These are phyloP conservation scores for Xylaria scruposa DNA, from an alignment of 495 filamentous ascomycete species.

Conservation along the genomic window DNA sequence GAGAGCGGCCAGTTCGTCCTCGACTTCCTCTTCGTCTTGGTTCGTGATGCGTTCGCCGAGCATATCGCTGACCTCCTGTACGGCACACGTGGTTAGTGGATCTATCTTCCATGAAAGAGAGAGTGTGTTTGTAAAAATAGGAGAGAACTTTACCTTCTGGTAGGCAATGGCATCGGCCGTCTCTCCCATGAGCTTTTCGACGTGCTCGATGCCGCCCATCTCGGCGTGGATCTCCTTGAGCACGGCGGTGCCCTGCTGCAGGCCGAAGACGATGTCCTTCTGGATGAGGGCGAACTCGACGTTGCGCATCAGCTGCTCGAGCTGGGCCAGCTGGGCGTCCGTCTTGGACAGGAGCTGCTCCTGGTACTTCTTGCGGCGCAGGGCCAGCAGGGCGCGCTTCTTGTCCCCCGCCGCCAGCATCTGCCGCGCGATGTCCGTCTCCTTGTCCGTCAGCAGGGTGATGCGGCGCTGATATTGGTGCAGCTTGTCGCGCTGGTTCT, in stretches of 20 bases:
- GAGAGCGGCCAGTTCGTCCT: slow-evolving; percentile 87
- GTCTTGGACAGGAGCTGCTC: slow-evolving; percentile 89
- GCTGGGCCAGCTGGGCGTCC: slow-evolving; percentile 84
- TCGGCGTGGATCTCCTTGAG: slow-evolving; percentile 89
- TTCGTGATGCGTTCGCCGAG: slow-evolving; percentile 83
- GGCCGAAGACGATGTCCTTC: slow-evolving; percentile 90
- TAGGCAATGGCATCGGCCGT: slow-evolving; percentile 86
- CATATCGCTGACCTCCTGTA: slow-evolving; percentile 88
- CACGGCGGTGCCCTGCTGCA: slow-evolving; percentile 90
- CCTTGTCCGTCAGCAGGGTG: slow-evolving; percentile 77
- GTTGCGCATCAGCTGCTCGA: slow-evolving; percentile 81
- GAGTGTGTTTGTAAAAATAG: background rate
- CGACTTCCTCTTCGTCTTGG: slow-evolving; percentile 96
- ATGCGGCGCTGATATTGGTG: slow-evolving; percentile 93
- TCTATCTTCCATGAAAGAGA: background rate
- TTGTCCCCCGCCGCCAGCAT: slow-evolving; percentile 79
- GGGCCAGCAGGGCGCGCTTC: slow-evolving; percentile 80
- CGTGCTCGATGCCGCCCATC: slow-evolving; percentile 93
- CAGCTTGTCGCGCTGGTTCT: slow-evolving; percentile 95
- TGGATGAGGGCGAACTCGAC: slow-evolving; percentile 96
- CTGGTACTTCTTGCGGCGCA: slow-evolving; percentile 97
- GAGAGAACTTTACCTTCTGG: slow-evolving; percentile 65
- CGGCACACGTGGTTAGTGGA: background rate
- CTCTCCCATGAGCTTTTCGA: slow-evolving; percentile 93
- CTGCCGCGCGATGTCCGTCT: slow-evolving; percentile 82